Evolutionary conservation across 73 alveolate genomes (phyloP).

Genomic region (Tetrahymena elliotti): DNA sequence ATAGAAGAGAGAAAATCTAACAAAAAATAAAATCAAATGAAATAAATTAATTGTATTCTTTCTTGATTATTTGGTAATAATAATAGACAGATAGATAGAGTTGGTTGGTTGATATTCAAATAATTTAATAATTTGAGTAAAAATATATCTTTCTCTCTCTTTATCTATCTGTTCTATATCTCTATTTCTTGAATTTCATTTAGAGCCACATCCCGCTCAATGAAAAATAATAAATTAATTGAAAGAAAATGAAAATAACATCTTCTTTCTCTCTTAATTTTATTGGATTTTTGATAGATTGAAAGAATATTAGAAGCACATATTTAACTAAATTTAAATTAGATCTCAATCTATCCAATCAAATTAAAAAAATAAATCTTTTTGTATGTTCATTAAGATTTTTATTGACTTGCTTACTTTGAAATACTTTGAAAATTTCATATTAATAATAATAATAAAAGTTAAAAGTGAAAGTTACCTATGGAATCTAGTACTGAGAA

Average conservation of each 20-base stretch:
- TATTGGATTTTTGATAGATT: not conserved
- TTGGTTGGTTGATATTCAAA: not conserved
- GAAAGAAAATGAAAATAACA: not conserved
- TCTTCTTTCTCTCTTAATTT: not conserved
- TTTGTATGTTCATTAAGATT: not conserved
- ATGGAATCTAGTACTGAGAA: not conserved
- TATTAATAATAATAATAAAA: not conserved
- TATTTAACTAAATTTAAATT: not conserved
- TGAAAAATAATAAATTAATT: not conserved
- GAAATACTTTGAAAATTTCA: not conserved
- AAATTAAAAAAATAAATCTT: not conserved
- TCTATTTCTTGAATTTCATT: not conserved
- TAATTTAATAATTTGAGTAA: not conserved
- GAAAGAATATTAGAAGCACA: not conserved
- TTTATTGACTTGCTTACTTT: not conserved
- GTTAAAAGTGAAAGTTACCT: not conserved
- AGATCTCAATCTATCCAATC: not conserved
- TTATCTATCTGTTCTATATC: not conserved
- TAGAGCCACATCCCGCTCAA: not conserved
- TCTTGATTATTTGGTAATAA: not conserved
- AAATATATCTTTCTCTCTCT: not conserved
- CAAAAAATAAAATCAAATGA: not conserved
- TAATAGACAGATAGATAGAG: not conserved
- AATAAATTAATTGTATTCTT: not conserved
- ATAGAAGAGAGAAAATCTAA: not conserved